Evolutionary conservation across 805 yeast species (phyloP).

Genomic region (Nakazawaea molendinolei): DNA sequence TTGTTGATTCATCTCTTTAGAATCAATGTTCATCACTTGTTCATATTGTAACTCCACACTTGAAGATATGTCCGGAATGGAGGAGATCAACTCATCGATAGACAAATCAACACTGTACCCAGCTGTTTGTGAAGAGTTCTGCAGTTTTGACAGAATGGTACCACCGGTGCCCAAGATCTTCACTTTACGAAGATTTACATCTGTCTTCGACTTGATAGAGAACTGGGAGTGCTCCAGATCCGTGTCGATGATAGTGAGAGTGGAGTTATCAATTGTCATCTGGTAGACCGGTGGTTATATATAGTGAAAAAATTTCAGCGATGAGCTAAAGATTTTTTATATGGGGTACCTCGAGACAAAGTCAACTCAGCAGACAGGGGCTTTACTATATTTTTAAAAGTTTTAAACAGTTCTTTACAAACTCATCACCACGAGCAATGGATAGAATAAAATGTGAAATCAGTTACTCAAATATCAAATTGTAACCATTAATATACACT

Average conservation of each 20-base stretch:
- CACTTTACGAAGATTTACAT: conserved; percentile 22
- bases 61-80: conserved; percentile 49
- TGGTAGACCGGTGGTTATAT: not conserved
- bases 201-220: conserved; percentile 8
- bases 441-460: too few relatives aligned
- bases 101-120: conserved; percentile 49
- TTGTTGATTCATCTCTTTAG: conserved; percentile 45
- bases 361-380: too few relatives aligned
- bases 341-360: too few relatives aligned
- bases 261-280: not conserved
- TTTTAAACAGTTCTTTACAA: too few relatives aligned
- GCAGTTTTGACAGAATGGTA: conserved; percentile 50
- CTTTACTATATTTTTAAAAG: too few relatives aligned
- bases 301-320: not conserved
- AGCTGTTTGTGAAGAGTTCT: conserved; percentile 40
- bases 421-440: too few relatives aligned
- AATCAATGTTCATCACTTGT: conserved; percentile 56
- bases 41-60: conserved; percentile 55
- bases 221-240: conserved; percentile 10
- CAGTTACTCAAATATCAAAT: not conserved
- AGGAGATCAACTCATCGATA: conserved; percentile 41
- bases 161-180: conserved; percentile 56
- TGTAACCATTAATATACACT: not conserved
- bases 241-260: conserved; percentile 5
- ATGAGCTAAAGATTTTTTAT: too few relatives aligned